Evolutionary conservation across 176 grass and related monocot genomes (phyloP).

Genomic region (Eragrostis curvula): DNA sequence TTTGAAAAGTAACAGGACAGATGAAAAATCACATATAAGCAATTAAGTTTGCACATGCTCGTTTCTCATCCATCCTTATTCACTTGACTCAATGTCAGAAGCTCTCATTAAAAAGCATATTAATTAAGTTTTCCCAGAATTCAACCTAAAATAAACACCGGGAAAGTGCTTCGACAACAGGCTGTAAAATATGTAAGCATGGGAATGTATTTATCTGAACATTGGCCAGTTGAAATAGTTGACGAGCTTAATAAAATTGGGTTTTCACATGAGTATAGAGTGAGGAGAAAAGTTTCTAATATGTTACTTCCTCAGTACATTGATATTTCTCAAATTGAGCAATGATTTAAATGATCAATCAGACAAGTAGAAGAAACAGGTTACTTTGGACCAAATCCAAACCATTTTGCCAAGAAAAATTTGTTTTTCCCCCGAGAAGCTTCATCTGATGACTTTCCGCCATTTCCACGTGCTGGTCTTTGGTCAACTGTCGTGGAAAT

Average conservation of each 20-base stretch:
- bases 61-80: background rate
- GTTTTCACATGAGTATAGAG: constrained; percentile 11
- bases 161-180: background rate
- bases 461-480: constrained; percentile 23
- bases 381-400: constrained; percentile 74
- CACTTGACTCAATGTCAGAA: background rate
- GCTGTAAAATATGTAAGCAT: constrained; percentile 25
- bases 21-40: background rate
- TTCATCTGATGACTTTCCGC: constrained; percentile 50
- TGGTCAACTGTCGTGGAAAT: constrained; percentile 46
- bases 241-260: background rate
- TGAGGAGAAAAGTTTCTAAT: background rate
- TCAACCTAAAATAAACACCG: background rate
- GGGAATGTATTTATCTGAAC: constrained; percentile 42
- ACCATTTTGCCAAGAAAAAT: constrained; percentile 65
- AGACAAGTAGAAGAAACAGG: background rate
- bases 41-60: background rate
- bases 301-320: background rate
- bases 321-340: background rate
- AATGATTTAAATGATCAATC: background rate
- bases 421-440: constrained; percentile 55
- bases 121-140: constrained; percentile 5
- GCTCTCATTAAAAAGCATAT: background rate
- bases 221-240: background rate
- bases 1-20: background rate